These are phyloP conservation scores for Trichoderma sp. DNA, from an alignment of 2,329 filamentous ascomycete genomes.

Conservation along the genomic window DNA sequence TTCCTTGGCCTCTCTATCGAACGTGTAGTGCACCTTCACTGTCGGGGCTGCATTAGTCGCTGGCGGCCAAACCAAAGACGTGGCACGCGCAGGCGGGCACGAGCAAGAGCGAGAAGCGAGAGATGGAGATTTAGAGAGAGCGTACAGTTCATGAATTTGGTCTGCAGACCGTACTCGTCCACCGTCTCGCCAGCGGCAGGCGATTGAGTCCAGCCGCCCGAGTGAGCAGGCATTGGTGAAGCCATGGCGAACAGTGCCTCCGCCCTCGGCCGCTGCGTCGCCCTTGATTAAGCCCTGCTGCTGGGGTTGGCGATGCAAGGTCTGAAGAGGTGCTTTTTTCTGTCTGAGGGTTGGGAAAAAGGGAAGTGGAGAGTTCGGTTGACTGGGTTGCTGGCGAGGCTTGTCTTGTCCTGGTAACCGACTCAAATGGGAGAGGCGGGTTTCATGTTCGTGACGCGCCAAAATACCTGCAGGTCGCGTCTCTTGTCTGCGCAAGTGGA, in stretches of 20 bases:
- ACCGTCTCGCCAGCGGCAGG: conserved; percentile 35
- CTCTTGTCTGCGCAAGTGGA: conserved; percentile 30
- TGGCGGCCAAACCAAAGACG: conserved; percentile 3
- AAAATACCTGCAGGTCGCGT: conserved; percentile 38
- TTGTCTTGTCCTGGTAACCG: conserved; percentile 2
- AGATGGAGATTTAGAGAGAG: conserved; percentile 18
- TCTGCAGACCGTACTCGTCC: conserved; percentile 56
- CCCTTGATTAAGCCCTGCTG: conserved; percentile 15
- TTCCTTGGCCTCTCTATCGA: conserved; percentile 84
- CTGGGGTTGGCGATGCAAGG: conserved; percentile 22
- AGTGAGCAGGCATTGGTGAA: conserved; percentile 43
- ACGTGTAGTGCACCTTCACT: conserved; percentile 98
- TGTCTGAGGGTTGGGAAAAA: conserved; percentile 3
- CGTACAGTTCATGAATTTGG: conserved; percentile 70
- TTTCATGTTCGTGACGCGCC: conserved; percentile 47
- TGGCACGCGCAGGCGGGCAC: background rate
- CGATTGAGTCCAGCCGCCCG: conserved; percentile 41
- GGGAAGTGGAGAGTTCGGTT: conserved; percentile 24
- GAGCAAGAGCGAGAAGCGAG: conserved; percentile 1
- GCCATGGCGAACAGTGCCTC: conserved; percentile 41
- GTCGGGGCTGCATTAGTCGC: conserved; percentile 29
- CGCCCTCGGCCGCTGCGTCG: conserved; percentile 19
- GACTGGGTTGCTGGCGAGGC: conserved; percentile 17
- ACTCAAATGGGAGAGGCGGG: conserved; percentile 43
- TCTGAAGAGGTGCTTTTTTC: background rate